A percentile compares a stretch with the other conserved stretches of the same genome.
Evolutionary conservation across 2,329 filamentous ascomycete genomes (phyloP).

Genomic region (Akanthomyces muscarius): DNA sequence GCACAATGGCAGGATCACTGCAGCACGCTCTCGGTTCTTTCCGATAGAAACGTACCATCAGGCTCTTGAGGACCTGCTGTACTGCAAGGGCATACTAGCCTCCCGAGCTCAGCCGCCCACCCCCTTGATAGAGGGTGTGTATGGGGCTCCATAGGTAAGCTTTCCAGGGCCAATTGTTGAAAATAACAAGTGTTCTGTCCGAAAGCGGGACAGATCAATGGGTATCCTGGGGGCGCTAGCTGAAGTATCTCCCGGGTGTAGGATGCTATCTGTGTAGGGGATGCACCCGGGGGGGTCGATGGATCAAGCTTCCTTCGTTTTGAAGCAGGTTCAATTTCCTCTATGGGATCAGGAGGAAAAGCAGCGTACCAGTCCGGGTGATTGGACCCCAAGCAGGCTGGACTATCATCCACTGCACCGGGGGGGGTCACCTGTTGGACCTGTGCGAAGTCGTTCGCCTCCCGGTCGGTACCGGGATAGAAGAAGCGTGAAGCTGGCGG

Average conservation of each 20-base stretch:
- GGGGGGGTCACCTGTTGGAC: neutral
- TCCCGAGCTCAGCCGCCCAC: neutral
- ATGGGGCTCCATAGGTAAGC: conserved; percentile 1
- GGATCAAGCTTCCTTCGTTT: conserved; percentile 2
- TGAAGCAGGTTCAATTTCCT: neutral
- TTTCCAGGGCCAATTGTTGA: neutral
- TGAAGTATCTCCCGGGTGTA: neutral
- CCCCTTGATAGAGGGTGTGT: neutral
- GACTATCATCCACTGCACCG: neutral
- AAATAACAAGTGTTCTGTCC: neutral
- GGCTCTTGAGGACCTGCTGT: neutral
- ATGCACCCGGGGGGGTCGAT: neutral
- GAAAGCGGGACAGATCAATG: neutral
- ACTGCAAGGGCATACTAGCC: conserved; percentile 1
- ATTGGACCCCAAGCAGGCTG: neutral
- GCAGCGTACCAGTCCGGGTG: neutral
- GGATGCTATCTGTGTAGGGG: neutral
- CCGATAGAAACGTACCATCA: conserved; percentile 3
- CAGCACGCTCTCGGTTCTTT: neutral
- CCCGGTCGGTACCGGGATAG: neutral
- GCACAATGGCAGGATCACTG: neutral
- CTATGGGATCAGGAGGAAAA: no score
- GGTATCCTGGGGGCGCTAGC: neutral
- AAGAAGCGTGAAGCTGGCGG: conserved; percentile 1
- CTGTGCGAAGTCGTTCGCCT: neutral